Evolutionary conservation across 306 rosid species (phyloP), one percentile per base, ranked within the genome.

Genomic region (Cicer judaicum): DNA sequence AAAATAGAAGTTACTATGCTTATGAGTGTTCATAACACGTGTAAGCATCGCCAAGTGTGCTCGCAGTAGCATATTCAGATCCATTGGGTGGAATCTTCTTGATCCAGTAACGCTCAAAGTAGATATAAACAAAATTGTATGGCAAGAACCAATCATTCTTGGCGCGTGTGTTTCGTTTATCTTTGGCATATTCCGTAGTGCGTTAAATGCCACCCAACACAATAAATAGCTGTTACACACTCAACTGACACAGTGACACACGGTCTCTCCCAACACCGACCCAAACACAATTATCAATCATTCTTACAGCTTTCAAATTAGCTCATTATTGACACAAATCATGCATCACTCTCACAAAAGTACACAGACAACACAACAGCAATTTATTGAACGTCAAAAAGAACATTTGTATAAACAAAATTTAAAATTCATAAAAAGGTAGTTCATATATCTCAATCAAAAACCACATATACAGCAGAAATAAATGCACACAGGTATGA

Each of bases 121-220:
- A 79, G 47, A 62, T 75, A 80, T 60, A 65, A 67, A 72, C 69
- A 38, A 78, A 38, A 59, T 38, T 15, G 56, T 4, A 49, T 19
- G 52, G 67, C 60, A 61, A 71, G 29, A 79, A 50, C 41, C 70
- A 21, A 41, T 7, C 5, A 64, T 18, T 56, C 12, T 13, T 36
- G 10, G 64, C 10, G 16, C 2, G 5, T 57, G 41, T 6, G 6
- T 10, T 24, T 24, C 4, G 34, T 24, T 3, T 2, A 4, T 29
- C 5, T 4, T 4, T 6, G 41, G 10, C 44, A 12, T 3, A 43
- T 34, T 18, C 6, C 21, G 0, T n/a, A 13, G 43, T 5, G 43
- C 65, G 19, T n/a, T 60, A 60, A 60, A 60, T 34, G 44, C 18
- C 43, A 60, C 2, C 19, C 43, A 60, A 2, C 19, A 5, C 7